Evolutionary conservation across 495 filamentous ascomycete genomes (phyloP).

Genomic region (Cenococcum geophilum): DNA sequence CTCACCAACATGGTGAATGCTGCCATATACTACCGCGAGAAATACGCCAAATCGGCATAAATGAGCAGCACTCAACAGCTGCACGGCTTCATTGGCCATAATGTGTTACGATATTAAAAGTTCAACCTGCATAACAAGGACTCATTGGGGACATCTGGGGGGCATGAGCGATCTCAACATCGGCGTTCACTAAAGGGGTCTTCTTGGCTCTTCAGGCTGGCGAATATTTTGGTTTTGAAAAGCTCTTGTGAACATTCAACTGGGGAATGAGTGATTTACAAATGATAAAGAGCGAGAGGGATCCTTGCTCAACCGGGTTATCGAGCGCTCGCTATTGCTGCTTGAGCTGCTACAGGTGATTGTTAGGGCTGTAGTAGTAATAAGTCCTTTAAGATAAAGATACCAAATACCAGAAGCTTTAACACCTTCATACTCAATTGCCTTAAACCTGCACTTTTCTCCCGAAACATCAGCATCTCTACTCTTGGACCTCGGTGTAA

Average conservation of each 20-base stretch:
- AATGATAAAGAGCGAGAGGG: background rate
- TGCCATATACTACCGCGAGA: constrained; percentile 88
- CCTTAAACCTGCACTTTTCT: background rate
- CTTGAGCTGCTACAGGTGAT: constrained; percentile 4
- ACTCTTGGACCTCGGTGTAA: background rate
- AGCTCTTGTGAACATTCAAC: constrained; percentile 8
- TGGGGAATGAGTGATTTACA: background rate
- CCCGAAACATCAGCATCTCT: background rate
- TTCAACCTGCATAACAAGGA: constrained; percentile 40
- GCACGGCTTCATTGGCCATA: constrained; percentile 30
- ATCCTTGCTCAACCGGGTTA: constrained; percentile 6
- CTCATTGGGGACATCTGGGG: constrained; percentile 18
- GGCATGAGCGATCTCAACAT: constrained; percentile 51
- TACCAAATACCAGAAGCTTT: constrained; percentile 7
- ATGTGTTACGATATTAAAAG: constrained; percentile 43
- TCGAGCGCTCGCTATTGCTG: constrained; percentile 3
- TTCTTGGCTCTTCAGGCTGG: constrained; percentile 6
- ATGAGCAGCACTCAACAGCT: constrained; percentile 32
- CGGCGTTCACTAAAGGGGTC: constrained; percentile 40
- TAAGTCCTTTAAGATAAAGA: constrained; percentile 1
- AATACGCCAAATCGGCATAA: constrained; percentile 49
- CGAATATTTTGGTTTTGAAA: constrained; percentile 3
- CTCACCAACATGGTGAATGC: constrained; percentile 91
- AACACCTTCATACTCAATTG: constrained; percentile 1
- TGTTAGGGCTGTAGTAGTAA: constrained; percentile 5